Conservation (phyloP, 2,329 filamentous ascomycete species). For the Simplicillium sp. region DNA sequence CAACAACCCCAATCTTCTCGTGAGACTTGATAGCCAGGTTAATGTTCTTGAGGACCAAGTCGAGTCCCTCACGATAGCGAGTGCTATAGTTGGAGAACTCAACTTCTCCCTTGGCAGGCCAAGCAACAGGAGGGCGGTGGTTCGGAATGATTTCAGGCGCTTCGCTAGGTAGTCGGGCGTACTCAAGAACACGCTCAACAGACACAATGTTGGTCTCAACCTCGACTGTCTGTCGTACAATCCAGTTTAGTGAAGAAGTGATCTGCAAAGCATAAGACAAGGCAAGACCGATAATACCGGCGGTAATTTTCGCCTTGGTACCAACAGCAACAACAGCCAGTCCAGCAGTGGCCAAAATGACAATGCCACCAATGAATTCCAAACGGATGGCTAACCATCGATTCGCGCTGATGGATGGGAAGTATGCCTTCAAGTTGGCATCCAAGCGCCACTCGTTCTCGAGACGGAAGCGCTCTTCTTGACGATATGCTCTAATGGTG, state of each 20-base stretch:
- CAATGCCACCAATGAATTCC: constrained; percentile 89
- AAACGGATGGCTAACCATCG: constrained; percentile 91
- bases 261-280: constrained; percentile 98
- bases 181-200: constrained; percentile 94
- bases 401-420: constrained; percentile 88
- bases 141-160: constrained; percentile 89
- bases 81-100: constrained; percentile 92
- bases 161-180: constrained; percentile 83
- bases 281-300: constrained; percentile 77
- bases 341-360: constrained; percentile 79
- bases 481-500: constrained; percentile 90
- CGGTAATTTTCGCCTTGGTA: constrained; percentile 50
- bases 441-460: constrained; percentile 99
- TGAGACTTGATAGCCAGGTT: constrained; percentile 87
- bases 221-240: constrained; percentile 95
- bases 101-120: constrained; percentile 83
- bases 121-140: constrained; percentile 77
- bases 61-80: constrained; percentile 79
- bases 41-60: constrained; percentile 88
- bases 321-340: constrained; percentile 76
- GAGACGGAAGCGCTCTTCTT: constrained; percentile 75
- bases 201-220: constrained; percentile 99
- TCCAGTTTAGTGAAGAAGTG: constrained; percentile 96
- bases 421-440: constrained; percentile 87
- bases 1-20: constrained; percentile 97